Percentiles rank a stretch among this genome's conserved stretches.
Evolutionary conservation across 2,329 filamentous ascomycete genomes (phyloP).

Genomic region (Grosmannia huntii): DNA sequence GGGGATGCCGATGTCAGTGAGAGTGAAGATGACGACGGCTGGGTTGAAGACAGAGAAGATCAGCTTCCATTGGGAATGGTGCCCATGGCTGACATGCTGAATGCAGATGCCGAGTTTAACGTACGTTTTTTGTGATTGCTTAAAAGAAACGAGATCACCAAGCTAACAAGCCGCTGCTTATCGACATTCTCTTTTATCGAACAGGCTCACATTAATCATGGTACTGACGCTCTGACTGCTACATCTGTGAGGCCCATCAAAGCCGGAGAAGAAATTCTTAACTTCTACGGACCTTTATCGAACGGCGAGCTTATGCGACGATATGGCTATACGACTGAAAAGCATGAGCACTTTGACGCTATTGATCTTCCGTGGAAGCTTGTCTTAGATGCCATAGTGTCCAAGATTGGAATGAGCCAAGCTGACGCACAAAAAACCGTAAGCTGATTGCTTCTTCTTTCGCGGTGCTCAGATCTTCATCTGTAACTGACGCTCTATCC

Average conservation of each 20-base stretch:
- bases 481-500: slow-evolving; percentile 12
- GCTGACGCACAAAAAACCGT: slow-evolving; percentile 29
- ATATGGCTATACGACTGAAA: slow-evolving; percentile 76
- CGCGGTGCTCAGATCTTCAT: no score
- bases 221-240: slow-evolving; percentile 50
- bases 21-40: slow-evolving; percentile 48
- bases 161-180: slow-evolving; percentile 27
- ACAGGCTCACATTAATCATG: slow-evolving; percentile 43
- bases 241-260: slow-evolving; percentile 55
- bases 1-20: slow-evolving; percentile 46
- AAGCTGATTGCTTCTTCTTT: slow-evolving; percentile 15
- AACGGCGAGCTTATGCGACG: slow-evolving; percentile 70
- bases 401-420: slow-evolving; percentile 10
- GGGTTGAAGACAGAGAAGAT: slow-evolving; percentile 49
- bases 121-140: slow-evolving; percentile 26
- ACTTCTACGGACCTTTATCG: slow-evolving; percentile 78
- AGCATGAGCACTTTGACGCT: slow-evolving; percentile 69
- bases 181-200: no score
- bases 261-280: slow-evolving; percentile 66
- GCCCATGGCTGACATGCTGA: slow-evolving; percentile 79
- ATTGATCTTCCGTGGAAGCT: slow-evolving; percentile 59
- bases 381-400: slow-evolving; percentile 12
- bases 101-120: slow-evolving; percentile 81
- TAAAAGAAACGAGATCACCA: not conserved
- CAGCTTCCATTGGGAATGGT: slow-evolving; percentile 68